These are phyloP conservation scores for Barnettozyma salicaria DNA, from an alignment of 805 yeast genomes.

Conservation along the genomic window DNA sequence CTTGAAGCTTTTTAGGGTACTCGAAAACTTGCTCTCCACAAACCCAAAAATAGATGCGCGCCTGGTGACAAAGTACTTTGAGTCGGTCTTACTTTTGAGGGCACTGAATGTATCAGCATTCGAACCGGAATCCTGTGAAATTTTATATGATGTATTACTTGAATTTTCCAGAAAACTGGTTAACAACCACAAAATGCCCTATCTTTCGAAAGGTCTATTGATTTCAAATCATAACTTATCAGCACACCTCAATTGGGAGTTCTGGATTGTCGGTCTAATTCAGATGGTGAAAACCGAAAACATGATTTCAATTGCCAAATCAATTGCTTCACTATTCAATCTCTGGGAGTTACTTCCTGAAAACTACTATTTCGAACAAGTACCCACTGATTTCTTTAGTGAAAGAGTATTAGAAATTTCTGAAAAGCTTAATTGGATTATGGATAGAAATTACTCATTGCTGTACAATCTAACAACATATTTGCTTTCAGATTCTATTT, in stretches of 20 bases:
- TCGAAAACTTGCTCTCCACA: constrained; percentile 8
- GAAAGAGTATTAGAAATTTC: constrained; percentile 1
- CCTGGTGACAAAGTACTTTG: constrained; percentile 8
- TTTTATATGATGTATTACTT: constrained; percentile 33
- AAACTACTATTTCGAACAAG: constrained; percentile 11
- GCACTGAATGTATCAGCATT: constrained; percentile 32
- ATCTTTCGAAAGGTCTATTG: constrained; percentile 1
- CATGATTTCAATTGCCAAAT: constrained; percentile 55
- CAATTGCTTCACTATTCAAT: constrained; percentile 62
- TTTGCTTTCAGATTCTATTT: constrained; percentile 44
- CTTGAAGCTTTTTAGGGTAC: constrained; percentile 11
- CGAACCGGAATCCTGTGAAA: constrained; percentile 36
- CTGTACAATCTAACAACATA: constrained; percentile 47
- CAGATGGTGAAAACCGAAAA: constrained; percentile 60
- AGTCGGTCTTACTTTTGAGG: constrained; percentile 23
- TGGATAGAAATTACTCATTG: constrained; percentile 33
- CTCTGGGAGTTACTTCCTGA: constrained; percentile 66
- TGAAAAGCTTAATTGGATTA: constrained; percentile 33
- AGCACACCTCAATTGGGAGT: constrained; percentile 50
- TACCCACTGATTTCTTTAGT: constrained; percentile 1
- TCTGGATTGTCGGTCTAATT: constrained; percentile 61
- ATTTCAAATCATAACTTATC: constrained; percentile 1
- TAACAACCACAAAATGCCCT: constrained; percentile 3
- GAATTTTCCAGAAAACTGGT: constrained; percentile 24
- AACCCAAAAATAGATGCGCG: not conserved